phyloP scores from a whole-genome alignment of 345 rosid species.

The Erodium maritimum region DNA sequence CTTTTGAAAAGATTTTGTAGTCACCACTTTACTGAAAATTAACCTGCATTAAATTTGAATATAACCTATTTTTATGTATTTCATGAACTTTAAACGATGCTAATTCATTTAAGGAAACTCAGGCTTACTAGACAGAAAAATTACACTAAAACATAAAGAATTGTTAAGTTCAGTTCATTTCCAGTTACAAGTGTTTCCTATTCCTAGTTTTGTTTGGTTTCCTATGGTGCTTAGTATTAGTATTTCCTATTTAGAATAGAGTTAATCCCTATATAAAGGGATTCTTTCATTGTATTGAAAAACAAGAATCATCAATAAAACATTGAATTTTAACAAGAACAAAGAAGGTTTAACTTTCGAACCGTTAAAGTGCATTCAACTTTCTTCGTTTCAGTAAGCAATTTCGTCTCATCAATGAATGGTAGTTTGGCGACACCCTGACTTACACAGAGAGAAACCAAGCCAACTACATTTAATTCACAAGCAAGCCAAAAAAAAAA shows the following conservation, averaged over 20 bases:
- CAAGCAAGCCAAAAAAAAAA: background rate
- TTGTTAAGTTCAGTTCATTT: too few species aligned
- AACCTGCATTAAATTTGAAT: background rate
- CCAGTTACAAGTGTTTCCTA: too few species aligned
- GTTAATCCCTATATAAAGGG: too few species aligned
- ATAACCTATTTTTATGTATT: background rate
- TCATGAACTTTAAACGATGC: background rate
- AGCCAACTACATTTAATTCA: background rate
- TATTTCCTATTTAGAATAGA: too few species aligned
- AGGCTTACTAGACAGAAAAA: background rate
- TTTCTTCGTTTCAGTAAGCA: conserved; percentile 72
- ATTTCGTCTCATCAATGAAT: conserved; percentile 70
- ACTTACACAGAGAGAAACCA: conserved; percentile 9
- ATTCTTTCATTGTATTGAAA: too few species aligned
- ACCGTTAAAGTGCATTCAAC: conserved; percentile 79
- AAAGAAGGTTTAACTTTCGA: conserved; percentile 12
- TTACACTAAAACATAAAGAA: too few species aligned
- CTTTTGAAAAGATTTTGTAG: background rate
- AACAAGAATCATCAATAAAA: too few species aligned
- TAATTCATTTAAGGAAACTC: background rate
- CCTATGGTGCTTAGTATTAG: too few species aligned
- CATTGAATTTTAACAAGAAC: background rate
- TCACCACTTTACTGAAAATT: background rate
- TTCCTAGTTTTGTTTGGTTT: too few species aligned
- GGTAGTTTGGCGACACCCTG: conserved; percentile 96